Percentiles rank a stretch among this genome's conserved stretches.
phyloP scores from a whole-genome alignment of 2,329 filamentous ascomycete species.

The Exophiala viscosa region DNA sequence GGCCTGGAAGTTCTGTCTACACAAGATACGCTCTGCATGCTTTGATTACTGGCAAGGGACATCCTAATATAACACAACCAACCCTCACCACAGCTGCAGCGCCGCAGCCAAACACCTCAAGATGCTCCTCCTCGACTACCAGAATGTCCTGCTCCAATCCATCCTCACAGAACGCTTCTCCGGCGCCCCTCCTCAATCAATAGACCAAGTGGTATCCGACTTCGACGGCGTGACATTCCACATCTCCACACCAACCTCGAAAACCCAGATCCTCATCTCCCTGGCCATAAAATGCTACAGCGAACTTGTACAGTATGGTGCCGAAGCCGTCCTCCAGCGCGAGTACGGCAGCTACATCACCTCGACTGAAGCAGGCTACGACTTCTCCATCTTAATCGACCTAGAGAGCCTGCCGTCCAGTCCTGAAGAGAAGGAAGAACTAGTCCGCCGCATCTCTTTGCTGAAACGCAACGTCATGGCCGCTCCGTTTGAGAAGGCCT shows the following conservation, averaged over 20 bases:
- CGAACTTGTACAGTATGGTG: conserved; percentile 89
- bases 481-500: conserved; percentile 94
- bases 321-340: conserved; percentile 82
- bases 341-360: conserved; percentile 95
- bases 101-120: conserved; percentile 25
- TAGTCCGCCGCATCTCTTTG: conserved; percentile 81
- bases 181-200: conserved; percentile 59
- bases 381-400: conserved; percentile 91
- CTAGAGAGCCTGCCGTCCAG: conserved; percentile 79
- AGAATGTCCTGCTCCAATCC: conserved; percentile 96
- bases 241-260: conserved; percentile 90
- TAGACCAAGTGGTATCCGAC: conserved; percentile 98
- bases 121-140: conserved; percentile 96
- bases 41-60: too few relatives aligned
- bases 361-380: conserved; percentile 80
- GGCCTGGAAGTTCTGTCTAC: too few relatives aligned
- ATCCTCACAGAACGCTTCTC: conserved; percentile 93
- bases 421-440: conserved; percentile 79
- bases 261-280: conserved; percentile 91
- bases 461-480: conserved; percentile 99
- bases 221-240: conserved; percentile 99
- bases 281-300: conserved; percentile 92
- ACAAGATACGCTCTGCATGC: too few relatives aligned
- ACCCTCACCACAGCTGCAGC: conserved; percentile 5
- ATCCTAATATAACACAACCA: too few relatives aligned